Conservation (phyloP, 106 monocot genomes). For the Chionographis japonica region DNA sequence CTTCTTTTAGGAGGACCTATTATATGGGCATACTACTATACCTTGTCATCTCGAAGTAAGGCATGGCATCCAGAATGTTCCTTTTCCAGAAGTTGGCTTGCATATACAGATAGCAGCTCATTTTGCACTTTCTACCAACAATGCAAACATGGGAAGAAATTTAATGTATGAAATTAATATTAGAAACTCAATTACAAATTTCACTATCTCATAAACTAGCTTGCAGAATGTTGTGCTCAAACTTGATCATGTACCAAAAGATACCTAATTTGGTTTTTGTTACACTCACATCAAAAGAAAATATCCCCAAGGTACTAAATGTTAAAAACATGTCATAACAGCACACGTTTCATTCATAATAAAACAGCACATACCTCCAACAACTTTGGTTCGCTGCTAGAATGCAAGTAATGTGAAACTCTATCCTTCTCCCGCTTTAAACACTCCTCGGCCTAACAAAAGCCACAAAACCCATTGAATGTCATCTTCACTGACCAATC, state of each 20-base stretch:
- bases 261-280: too few species aligned
- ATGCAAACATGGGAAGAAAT: not conserved
- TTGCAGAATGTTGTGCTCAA: too few species aligned
- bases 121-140: constrained; percentile 60
- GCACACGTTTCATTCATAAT: too few species aligned
- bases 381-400: constrained; percentile 78
- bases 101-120: constrained; percentile 43
- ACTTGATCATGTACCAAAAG: too few species aligned
- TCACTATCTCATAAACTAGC: too few species aligned
- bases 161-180: too few species aligned
- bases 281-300: too few species aligned
- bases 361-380: constrained; percentile 51
- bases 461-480: not conserved
- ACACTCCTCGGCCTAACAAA: constrained; percentile 76
- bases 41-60: constrained; percentile 68
- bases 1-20: not conserved
- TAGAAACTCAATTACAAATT: too few species aligned
- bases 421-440: constrained; percentile 79
- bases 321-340: too few species aligned
- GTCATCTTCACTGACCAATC: not conserved
- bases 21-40: not conserved
- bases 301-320: too few species aligned
- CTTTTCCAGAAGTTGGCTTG: constrained; percentile 54
- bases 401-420: constrained; percentile 75
- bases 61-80: constrained; percentile 67